phyloP scores from a whole-genome alignment of 2,329 filamentous ascomycete genomes.

The Exophiala dermatitidis region DNA sequence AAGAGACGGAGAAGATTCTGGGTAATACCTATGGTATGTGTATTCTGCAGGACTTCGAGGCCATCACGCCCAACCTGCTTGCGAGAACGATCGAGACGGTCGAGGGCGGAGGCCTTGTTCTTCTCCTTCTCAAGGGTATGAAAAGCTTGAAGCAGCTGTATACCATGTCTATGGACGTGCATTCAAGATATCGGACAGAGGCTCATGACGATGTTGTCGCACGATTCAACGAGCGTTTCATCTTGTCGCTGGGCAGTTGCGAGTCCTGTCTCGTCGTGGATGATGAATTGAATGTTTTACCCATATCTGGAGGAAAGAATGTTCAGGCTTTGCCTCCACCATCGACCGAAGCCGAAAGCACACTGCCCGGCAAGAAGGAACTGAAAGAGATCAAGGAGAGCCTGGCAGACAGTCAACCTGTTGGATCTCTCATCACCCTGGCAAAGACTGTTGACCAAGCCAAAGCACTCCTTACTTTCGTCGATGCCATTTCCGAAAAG shows the following conservation, averaged over 20 bases:
- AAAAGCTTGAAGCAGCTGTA: slow-evolving; percentile 95
- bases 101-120: slow-evolving; percentile 85
- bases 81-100: slow-evolving; percentile 95
- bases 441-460: slow-evolving; percentile 92
- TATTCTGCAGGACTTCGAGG: slow-evolving; percentile 96
- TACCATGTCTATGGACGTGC: slow-evolving; percentile 94
- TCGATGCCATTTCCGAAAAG: slow-evolving; percentile 94
- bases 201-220: slow-evolving; percentile 92
- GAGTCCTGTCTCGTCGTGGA: slow-evolving; percentile 92
- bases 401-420: slow-evolving; percentile 73
- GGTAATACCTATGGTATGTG: slow-evolving; percentile 99
- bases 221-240: slow-evolving; percentile 95
- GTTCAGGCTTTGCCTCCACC: slow-evolving; percentile 74
- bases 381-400: slow-evolving; percentile 81
- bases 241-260: slow-evolving; percentile 90
- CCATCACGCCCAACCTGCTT: slow-evolving; percentile 91
- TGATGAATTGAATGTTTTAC: slow-evolving; percentile 93
- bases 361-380: slow-evolving; percentile 62
- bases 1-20: slow-evolving; percentile 97
- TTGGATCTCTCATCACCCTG: slow-evolving; percentile 75
- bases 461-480: slow-evolving; percentile 92
- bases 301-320: slow-evolving; percentile 89
- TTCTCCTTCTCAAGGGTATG: slow-evolving; percentile 92
- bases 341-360: slow-evolving; percentile 65
- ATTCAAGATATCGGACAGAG: slow-evolving; percentile 92